phyloP scores from a whole-genome alignment of 1,139 yeast species.

The Saccharomyces pastorianus region DNA sequence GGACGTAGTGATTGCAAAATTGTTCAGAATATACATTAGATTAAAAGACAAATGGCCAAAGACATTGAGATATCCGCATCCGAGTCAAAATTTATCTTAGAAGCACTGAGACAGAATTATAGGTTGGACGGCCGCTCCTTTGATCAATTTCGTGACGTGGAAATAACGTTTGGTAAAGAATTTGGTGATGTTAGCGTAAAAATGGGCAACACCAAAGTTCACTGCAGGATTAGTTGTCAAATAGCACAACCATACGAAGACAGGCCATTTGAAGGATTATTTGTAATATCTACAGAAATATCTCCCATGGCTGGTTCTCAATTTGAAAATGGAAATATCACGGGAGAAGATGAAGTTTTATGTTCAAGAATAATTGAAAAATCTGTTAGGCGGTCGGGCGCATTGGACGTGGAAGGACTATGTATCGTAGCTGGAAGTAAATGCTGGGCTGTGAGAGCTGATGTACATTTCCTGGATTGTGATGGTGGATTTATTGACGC shows the following conservation, averaged over 20 bases:
- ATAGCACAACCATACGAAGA: constrained; percentile 82
- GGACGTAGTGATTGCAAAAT: not conserved
- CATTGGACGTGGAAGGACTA: constrained; percentile 80
- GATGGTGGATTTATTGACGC: constrained; percentile 93
- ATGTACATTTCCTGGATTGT: constrained; percentile 75
- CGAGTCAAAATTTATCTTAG: constrained; percentile 54
- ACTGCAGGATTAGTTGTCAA: constrained; percentile 71
- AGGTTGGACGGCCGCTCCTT: constrained; percentile 64
- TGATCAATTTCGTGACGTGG: constrained; percentile 55
- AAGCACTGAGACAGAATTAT: constrained; percentile 52
- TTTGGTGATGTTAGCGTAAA: constrained; percentile 75
- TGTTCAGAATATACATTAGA: not conserved
- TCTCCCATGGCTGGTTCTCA: constrained; percentile 83
- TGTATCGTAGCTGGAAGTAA: constrained; percentile 87
- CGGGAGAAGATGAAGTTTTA: constrained; percentile 69
- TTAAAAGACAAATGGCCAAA: constrained; percentile 39
- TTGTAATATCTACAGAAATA: constrained; percentile 75
- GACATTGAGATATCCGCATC: constrained; percentile 56
- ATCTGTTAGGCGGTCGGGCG: constrained; percentile 81
- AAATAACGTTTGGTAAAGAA: constrained; percentile 56
- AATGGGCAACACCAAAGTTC: constrained; percentile 67
- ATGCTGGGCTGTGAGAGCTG: constrained; percentile 87
- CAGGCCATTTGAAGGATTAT: constrained; percentile 88
- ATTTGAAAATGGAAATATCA: constrained; percentile 62
- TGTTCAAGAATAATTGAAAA: constrained; percentile 80